Evolutionary conservation across 306 rosid species (phyloP).

Genomic region (Vigna radiata): DNA sequence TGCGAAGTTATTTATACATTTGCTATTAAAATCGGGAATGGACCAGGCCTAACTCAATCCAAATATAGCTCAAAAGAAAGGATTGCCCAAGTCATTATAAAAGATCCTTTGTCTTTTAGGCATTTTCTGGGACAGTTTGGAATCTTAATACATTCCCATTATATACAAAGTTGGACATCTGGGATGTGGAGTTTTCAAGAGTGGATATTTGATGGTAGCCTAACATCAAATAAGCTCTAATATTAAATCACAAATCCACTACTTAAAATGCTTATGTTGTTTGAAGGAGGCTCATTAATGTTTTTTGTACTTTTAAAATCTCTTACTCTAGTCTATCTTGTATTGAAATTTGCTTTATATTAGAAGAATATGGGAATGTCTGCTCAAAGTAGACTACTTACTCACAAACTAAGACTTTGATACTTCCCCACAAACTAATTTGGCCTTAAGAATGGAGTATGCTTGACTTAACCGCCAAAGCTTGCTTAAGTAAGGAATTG

Average conservation of each 20-base stretch:
- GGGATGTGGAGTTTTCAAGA: neutral
- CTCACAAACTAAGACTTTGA: no score
- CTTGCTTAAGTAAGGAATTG: neutral
- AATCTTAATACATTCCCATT: neutral
- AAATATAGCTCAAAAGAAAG: neutral
- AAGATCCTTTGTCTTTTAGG: neutral
- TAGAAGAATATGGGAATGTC: no score
- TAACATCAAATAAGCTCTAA: neutral
- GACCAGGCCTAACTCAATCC: neutral
- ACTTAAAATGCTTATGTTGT: neutral
- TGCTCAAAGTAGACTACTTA: no score
- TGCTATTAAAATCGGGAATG: constrained; percentile 1
- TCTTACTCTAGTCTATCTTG: neutral
- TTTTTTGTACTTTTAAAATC: neutral
- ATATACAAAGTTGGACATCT: neutral
- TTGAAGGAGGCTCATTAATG: neutral
- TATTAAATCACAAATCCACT: neutral
- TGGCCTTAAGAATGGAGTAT: no score
- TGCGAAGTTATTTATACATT: constrained; percentile 5
- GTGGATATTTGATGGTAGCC: neutral
- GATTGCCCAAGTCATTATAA: neutral
- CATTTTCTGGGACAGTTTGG: neutral
- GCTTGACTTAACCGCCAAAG: neutral
- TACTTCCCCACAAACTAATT: no score
- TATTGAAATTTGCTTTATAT: no score